phyloP scores from a whole-genome alignment of 108 stramenopile genomes.

The Conticribra guillardii region DNA sequence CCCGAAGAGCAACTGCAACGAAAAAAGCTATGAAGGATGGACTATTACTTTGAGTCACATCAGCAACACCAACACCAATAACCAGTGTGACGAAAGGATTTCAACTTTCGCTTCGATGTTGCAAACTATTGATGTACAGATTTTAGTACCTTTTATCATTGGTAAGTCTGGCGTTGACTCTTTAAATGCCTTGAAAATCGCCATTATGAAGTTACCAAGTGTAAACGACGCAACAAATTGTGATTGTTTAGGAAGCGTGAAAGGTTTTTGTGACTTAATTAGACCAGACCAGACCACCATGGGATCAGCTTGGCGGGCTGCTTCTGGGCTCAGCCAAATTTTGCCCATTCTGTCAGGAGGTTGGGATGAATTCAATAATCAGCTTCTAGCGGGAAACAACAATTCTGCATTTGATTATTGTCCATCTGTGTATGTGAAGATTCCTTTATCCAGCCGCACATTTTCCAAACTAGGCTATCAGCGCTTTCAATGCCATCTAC shows the following conservation, averaged over 20 bases:
- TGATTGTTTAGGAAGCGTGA: not conserved
- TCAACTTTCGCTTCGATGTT: slow-evolving; percentile 25
- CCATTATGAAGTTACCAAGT: too few species aligned
- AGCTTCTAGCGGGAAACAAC: slow-evolving; percentile 3
- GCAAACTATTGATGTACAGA: slow-evolving; percentile 53
- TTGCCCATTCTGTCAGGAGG: slow-evolving; percentile 61
- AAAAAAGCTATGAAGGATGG: slow-evolving; percentile 47
- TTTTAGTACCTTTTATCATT: slow-evolving; percentile 31
- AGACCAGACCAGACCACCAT: slow-evolving; percentile 54
- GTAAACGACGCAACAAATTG: not conserved
- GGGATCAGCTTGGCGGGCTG: slow-evolving; percentile 61
- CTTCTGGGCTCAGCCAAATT: slow-evolving; percentile 39
- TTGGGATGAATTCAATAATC: slow-evolving; percentile 55
- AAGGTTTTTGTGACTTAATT: slow-evolving; percentile 18
- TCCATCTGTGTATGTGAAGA: slow-evolving; percentile 25
- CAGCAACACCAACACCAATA: slow-evolving; percentile 5
- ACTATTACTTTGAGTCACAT: slow-evolving; percentile 46
- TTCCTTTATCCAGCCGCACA: slow-evolving; percentile 28
- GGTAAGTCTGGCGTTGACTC: not conserved
- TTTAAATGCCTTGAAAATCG: slow-evolving; percentile 8
- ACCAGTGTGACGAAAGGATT: not conserved
- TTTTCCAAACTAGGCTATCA: slow-evolving; percentile 57
- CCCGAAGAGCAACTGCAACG: not conserved
- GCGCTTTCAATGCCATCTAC: slow-evolving; percentile 52
- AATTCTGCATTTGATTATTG: slow-evolving; percentile 15